phyloP scores from a whole-genome alignment of 306 rosid species.

The Prunus fruticosa region DNA sequence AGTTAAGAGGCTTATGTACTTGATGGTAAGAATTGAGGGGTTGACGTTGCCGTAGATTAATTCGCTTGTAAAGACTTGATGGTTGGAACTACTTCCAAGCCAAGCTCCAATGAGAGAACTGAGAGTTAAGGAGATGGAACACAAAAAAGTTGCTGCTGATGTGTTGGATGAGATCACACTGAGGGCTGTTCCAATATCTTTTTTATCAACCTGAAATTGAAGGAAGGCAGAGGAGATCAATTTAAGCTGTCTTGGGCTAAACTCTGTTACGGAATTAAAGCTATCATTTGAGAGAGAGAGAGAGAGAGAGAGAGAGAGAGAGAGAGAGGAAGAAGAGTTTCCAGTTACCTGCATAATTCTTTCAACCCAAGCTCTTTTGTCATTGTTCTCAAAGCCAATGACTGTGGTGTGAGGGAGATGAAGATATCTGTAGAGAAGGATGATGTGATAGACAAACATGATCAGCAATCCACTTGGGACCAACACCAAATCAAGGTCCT shows the following conservation, averaged over 20 bases:
- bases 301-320: neutral
- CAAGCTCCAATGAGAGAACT: constrained; percentile 77
- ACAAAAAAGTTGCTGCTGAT: constrained; percentile 59
- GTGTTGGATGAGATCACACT: constrained; percentile 59
- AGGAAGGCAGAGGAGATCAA: neutral
- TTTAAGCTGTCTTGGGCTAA: too few species aligned
- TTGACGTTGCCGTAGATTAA: constrained; percentile 63
- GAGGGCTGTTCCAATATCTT: constrained; percentile 38
- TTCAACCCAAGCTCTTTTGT: constrained; percentile 70
- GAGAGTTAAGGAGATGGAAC: constrained; percentile 56
- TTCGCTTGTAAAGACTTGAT: constrained; percentile 34
- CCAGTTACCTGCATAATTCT: constrained; percentile 59
- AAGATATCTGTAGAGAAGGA: constrained; percentile 57
- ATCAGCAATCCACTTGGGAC: constrained; percentile 67
- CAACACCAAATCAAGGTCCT: constrained; percentile 61
- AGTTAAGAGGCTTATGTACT: constrained; percentile 54
- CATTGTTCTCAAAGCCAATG: constrained; percentile 73
- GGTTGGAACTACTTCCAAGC: constrained; percentile 48
- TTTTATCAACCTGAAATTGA: constrained; percentile 43
- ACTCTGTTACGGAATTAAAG: neutral
- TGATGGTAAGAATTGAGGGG: constrained; percentile 43
- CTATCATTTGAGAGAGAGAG: neutral
- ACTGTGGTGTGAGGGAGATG: constrained; percentile 61
- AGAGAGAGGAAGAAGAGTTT: neutral
- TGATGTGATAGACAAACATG: constrained; percentile 67